A percentile compares a stretch with the other conserved stretches of the same genome.
Conservation (phyloP, 2,329 filamentous ascomycete genomes). For the Colletotrichum falcatum region DNA sequence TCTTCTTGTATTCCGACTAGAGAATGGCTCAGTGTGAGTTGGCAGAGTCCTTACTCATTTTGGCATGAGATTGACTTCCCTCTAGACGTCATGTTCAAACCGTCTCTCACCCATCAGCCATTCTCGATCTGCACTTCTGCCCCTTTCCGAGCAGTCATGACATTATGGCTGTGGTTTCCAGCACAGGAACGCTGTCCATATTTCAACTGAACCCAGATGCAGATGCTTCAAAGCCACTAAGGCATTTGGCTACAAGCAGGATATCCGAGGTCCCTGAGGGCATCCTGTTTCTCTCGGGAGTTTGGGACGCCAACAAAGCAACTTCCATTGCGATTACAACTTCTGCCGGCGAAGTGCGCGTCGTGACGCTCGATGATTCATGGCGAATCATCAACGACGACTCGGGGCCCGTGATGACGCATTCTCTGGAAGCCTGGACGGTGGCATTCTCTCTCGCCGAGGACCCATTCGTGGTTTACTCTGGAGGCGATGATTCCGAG, state of each 20-base stretch:
- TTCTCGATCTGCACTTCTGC: constrained; percentile 89
- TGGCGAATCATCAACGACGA: constrained; percentile 52
- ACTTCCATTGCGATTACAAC: constrained; percentile 77
- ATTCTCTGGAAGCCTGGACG: constrained; percentile 80
- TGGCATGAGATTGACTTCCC: neutral
- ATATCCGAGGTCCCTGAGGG: constrained; percentile 65
- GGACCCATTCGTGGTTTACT: constrained; percentile 63
- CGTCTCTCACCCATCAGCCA: constrained; percentile 74
- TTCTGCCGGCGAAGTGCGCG: constrained; percentile 72
- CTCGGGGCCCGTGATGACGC: constrained; percentile 57
- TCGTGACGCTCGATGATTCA: constrained; percentile 62
- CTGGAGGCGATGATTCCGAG: constrained; percentile 82
- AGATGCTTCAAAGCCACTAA: constrained; percentile 50
- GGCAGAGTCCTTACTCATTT: neutral
- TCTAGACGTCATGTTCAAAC: constrained; percentile 68
- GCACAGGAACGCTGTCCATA: constrained; percentile 76
- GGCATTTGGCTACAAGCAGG: constrained; percentile 58
- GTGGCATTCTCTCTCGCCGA: constrained; percentile 66
- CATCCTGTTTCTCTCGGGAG: constrained; percentile 77
- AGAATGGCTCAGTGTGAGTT: constrained; percentile 67
- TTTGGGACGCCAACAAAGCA: constrained; percentile 73
- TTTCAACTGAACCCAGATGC: constrained; percentile 64
- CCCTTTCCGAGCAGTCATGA: constrained; percentile 58
- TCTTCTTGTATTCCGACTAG: constrained; percentile 73
- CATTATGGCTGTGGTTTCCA: constrained; percentile 81